Evolutionary conservation across 2,329 filamentous ascomycete species (phyloP), one percentile per base, ranked within the genome.

Genomic region (Phialocephala subalpina): DNA sequence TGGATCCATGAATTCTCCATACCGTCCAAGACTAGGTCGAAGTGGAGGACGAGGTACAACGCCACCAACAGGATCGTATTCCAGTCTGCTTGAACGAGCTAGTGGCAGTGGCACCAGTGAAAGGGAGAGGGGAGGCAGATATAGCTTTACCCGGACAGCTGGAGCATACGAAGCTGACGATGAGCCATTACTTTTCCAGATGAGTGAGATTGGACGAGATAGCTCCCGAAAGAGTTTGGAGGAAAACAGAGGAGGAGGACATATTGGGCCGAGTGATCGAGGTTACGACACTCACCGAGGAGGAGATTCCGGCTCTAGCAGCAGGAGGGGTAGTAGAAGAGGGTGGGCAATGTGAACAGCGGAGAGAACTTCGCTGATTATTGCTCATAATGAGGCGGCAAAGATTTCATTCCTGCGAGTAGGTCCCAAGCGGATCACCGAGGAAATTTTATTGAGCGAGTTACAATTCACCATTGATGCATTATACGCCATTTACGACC

Each of bases 141-240:
- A 82, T 63, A 84, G 81, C 63, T 81, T 82, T 56, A 78, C 80
- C 0, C 80, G 82, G 47, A 78, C 80, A 25, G 71, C 75, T 18
- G 77, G 75, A 8, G 77, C 80, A 9, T 82, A 86, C 53, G 85
- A 86, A 6, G 78, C 82, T 27, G 88, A 91, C 66, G 90, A 92
- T 62, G 90, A 93, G 73, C 89, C 88, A 0, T 77, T 93, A 11
- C 82, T 93, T 11, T 93, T 93, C 77, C 88, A 90, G 69, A 87
- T 93, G 82, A 91, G 88, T 40, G 90, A 93, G 76, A 86, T 92
- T 74, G 88, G 88, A 70, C 81, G 85, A 20, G 73, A 78, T 55
- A 83, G 84, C 63, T 83, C 84, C 53, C 81, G 87, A 67, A 82
- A 85, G 68, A 90, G 74, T 38, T 76, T 89, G 8, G 87, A 90